A percentile compares a stretch with the other conserved stretches of the same genome.
phyloP scores from a whole-genome alignment of 352 stramenopile genomes.

The Pythium vanterpoolii region DNA sequence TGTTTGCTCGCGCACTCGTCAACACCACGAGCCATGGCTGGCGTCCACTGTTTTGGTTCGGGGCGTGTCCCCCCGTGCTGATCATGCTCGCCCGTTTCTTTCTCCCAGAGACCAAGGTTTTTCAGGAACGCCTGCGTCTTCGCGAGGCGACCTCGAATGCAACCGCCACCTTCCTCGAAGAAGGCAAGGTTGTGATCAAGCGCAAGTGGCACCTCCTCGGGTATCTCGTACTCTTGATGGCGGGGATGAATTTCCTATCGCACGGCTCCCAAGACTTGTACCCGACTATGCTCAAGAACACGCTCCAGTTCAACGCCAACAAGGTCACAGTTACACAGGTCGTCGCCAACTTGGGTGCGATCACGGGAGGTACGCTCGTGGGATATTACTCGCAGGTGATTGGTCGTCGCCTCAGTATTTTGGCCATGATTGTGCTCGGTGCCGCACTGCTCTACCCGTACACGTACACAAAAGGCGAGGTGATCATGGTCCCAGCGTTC shows the following conservation, averaged over 20 bases:
- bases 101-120: constrained; percentile 23
- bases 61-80: constrained; percentile 35
- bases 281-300: constrained; percentile 53
- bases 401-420: constrained; percentile 43
- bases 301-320: constrained; percentile 40
- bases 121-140: constrained; percentile 1
- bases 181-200: constrained; percentile 41
- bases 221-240: constrained; percentile 44
- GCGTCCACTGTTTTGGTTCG: constrained; percentile 40
- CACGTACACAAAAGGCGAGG: constrained; percentile 26
- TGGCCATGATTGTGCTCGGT: constrained; percentile 30
- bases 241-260: constrained; percentile 44
- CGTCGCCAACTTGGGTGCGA: constrained; percentile 50
- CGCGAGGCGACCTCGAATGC: constrained; percentile 24
- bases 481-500: constrained; percentile 35
- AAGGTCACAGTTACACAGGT: constrained; percentile 50
- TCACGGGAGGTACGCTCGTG: constrained; percentile 39
- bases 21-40: constrained; percentile 26
- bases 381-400: constrained; percentile 60
- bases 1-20: not conserved
- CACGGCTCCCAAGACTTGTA: constrained; percentile 50
- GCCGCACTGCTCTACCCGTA: constrained; percentile 48
- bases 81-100: constrained; percentile 43
- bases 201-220: constrained; percentile 38
- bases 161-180: constrained; percentile 32